Base-by-base conservation (phyloP, 306 rosid genomes). In the Canavalia gladiata region DNA sequence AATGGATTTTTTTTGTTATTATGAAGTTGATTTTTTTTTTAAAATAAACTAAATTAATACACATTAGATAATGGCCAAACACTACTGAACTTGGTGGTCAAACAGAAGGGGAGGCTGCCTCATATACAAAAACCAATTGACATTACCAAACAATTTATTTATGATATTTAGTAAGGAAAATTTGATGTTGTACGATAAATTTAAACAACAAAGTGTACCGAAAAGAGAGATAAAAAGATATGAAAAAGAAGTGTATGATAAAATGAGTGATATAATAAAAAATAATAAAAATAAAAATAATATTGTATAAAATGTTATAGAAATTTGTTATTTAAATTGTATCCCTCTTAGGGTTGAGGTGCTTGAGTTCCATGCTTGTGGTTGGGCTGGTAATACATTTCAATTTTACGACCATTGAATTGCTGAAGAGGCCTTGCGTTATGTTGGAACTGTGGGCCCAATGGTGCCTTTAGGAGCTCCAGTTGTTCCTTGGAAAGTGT, bases 371-470 rank as follows among this genome's bases (percentile, higher is more conserved):
- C n/a, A 1, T 51, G 57, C 3, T 7, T 3, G 1, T 73, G 12
- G 39, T 47, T 75, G 9, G 25, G 45, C 2, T 84, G 68, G 62
- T 45, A n/a, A 31, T 80, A 84, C 72, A 81, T 51, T 9, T 84
- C 84, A 74, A 95, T 75, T 64, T 78, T 74, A 29, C 99, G 94
- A 18, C 91, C 99, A 56, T 90, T 84, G 7, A 89, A 76, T n/a
- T 81, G 88, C 64, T 93, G 97, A 45, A 79, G 42, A 6, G 99
- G 97, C 89, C 99, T 84, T 34, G 97, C 69, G 13, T 95, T 95
- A 67, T 87, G 86, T 85, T 86, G 84, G 78, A 50, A 93, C 5
- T 35, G 33, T 29, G 74, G 6, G 4, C 10, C 45, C 74, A 95
- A 12, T 11, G 99, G 97, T 45, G 93, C 88, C 84, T 81, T 89